Base-by-base conservation (phyloP, 2,329 filamentous ascomycete species). In the Magnaporthiopsis rhizophila region DNA sequence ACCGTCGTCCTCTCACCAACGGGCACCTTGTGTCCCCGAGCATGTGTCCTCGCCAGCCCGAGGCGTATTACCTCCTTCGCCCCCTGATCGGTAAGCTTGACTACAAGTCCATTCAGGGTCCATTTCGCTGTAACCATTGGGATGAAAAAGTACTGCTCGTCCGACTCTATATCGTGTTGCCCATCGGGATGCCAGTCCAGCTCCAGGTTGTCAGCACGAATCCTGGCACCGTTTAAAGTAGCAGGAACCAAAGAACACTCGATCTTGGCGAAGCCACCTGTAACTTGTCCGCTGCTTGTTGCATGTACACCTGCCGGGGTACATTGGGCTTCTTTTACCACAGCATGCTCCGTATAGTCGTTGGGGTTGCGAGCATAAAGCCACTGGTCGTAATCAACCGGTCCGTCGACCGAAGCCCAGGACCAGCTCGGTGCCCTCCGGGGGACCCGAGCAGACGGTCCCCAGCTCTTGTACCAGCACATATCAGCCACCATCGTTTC, bases 321-420 rank as follows among this genome's bases (percentile, higher is more conserved):
- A 26, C 53, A 57, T 13, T 57, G 53, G 53, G 24, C 53, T n/a
- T 57, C 53, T 57, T 57, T 57, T 21, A 57, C 18, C 53, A 12
- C 21, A 1, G 53, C 53, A 12, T 57, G 18, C 53, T 57, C 21
- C 18, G 3, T 8, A 5, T 57, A 13, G 18, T 26, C 11, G 53
- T 57, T 2, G 21, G 1, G 2, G 6, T 3, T 1, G 2, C 7
- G 1, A 21, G 0, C 0, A 57, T 2, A 57, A 26, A 57, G 53
- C 21, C 7, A 1, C 5, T n/a, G 18, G 24, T n/a, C 53, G 53
- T 57, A 57, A 7, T 24, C 18, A 4, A 57, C 53, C 24, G 13
- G 18, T 21, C 5, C 5, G 53, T 57, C 53, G 24, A 57, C 24
- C 21, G 53, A 57, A 13, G 53, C 53, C 53, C 53, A 57, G 18